Evolutionary conservation across 1,284 basidiomycete species (phyloP).

Genomic region (Takashimella tepidaria): DNA sequence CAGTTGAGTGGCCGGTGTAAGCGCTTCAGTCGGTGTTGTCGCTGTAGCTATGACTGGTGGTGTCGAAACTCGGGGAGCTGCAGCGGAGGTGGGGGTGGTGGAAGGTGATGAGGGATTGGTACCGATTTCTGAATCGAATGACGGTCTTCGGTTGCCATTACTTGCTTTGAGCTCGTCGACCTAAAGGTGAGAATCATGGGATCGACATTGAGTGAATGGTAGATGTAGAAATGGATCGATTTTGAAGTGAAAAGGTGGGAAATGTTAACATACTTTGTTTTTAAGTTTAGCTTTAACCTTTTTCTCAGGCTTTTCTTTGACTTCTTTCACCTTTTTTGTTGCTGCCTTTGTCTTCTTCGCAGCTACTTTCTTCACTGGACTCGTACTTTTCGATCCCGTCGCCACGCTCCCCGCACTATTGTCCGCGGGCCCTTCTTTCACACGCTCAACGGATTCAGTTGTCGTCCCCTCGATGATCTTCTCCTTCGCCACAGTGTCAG

Average conservation of each 20-base stretch:
- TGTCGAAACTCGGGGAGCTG: too few species aligned
- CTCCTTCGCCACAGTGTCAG: too few species aligned
- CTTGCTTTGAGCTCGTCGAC: neutral
- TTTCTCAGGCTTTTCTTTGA: neutral
- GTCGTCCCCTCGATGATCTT: too few species aligned
- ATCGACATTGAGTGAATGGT: too few species aligned
- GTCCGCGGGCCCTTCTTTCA: too few species aligned
- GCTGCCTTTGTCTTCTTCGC: neutral
- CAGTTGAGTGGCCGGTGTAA: neutral
- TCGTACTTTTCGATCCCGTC: neutral
- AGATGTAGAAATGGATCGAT: too few species aligned
- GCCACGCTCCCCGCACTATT: too few species aligned
- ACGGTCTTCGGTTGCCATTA: neutral
- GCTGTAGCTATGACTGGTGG: too few species aligned
- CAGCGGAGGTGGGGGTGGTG: too few species aligned
- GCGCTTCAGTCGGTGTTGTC: neutral
- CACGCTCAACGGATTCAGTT: too few species aligned
- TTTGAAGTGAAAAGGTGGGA: too few species aligned
- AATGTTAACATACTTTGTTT: neutral
- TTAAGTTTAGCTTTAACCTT: neutral
- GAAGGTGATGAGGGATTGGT: neutral
- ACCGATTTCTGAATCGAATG: neutral
- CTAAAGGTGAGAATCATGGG: neutral
- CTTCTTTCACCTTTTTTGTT: neutral
- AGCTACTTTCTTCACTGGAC: neutral